Percentiles rank a stretch among this genome's conserved stretches.
These are phyloP conservation scores for Aureobasidium sp. DNA, from an alignment of 2,329 filamentous ascomycete species.

Conservation along the genomic window DNA sequence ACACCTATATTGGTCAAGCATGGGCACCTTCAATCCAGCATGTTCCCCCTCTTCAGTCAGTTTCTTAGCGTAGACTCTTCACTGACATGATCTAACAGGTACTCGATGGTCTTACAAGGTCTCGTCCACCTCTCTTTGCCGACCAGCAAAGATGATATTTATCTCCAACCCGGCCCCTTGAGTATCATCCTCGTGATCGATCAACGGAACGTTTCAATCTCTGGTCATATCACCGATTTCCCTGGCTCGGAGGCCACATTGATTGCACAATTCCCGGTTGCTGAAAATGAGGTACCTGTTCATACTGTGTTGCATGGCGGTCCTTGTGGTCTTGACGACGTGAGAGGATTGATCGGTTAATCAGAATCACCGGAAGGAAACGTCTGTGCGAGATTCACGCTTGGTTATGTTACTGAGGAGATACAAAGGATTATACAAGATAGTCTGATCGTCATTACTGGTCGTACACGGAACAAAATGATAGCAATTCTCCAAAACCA, in stretches of 20 bases:
- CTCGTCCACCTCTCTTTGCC: constrained; percentile 2
- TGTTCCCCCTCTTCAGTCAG: too few species aligned
- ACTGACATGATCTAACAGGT: not conserved
- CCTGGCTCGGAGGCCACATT: not conserved
- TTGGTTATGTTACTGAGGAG: too few species aligned
- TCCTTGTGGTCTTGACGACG: not conserved
- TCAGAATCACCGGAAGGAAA: too few species aligned
- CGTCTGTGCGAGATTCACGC: too few species aligned
- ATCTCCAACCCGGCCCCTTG: not conserved
- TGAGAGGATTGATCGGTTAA: not conserved
- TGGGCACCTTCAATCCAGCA: constrained; percentile 2
- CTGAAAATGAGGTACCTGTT: not conserved
- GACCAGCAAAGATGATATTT: not conserved
- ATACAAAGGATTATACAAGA: not conserved
- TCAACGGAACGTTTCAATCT: not conserved
- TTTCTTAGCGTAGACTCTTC: not conserved
- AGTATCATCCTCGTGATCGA: not conserved
- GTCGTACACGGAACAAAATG: not conserved
- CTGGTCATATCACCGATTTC: constrained; percentile 6
- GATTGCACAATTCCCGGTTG: not conserved
- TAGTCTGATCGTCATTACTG: not conserved
- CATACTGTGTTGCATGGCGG: constrained; percentile 1
- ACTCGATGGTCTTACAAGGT: constrained; percentile 1
- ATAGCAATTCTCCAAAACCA: not conserved
- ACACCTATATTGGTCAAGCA: constrained; percentile 1